Evolutionary conservation across 306 rosid genomes (phyloP).

Genomic region (Purshia tridentata): DNA sequence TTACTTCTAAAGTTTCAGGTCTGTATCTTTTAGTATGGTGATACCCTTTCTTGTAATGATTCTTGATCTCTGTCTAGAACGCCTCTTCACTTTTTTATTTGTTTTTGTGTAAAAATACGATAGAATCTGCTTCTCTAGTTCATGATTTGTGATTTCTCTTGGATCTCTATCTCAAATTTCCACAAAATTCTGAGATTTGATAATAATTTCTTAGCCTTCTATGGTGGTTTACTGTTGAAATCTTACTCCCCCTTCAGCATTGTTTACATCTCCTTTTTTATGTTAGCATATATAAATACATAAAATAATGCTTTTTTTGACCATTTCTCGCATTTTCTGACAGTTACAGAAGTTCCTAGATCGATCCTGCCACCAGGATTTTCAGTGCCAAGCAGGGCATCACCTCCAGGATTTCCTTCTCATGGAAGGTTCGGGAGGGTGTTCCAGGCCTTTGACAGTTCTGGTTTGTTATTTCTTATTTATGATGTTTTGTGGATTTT

Average conservation of each 20-base stretch:
- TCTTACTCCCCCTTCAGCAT: not conserved
- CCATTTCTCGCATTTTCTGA: not conserved
- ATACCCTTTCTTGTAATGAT: not conserved
- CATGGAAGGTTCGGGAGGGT: conserved; percentile 7
- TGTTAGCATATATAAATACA: not conserved
- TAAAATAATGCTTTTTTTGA: not conserved
- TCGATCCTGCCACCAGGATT: conserved; percentile 13
- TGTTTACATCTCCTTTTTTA: not conserved
- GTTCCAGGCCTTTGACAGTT: conserved; percentile 8
- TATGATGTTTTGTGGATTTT: not conserved
- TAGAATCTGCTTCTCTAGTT: not conserved
- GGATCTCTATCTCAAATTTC: not conserved
- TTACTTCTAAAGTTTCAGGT: conserved; percentile 18
- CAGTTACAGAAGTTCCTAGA: conserved; percentile 5
- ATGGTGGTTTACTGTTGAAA: not conserved
- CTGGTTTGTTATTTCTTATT: not conserved
- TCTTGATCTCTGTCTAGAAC: not conserved
- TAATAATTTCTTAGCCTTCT: not conserved
- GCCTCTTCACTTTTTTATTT: not conserved
- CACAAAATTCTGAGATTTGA: not conserved
- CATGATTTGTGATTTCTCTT: conserved; percentile 3
- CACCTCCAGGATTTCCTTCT: conserved; percentile 23
- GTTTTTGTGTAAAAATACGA: not conserved
- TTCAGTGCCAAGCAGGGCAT: conserved; percentile 12
- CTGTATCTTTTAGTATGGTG: not conserved